A percentile compares a stretch with the other conserved stretches of the same genome.
phyloP scores from a whole-genome alignment of 2,329 filamentous ascomycete genomes.

The Aspergillus jensenii region DNA sequence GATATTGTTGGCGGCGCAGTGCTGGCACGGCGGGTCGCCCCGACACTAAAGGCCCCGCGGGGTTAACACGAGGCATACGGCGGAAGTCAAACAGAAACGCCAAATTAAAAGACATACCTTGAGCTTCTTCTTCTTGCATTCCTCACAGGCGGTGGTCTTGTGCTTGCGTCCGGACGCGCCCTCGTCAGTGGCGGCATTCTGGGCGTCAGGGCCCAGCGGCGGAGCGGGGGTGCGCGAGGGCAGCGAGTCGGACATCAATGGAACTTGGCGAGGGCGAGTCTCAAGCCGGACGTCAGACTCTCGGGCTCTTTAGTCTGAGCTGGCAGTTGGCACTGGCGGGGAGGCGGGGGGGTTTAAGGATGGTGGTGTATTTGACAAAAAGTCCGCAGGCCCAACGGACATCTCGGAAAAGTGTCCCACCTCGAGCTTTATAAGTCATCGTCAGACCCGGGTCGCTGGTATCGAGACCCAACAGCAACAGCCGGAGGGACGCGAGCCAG shows the following conservation, averaged over 20 bases:
- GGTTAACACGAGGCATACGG: neutral
- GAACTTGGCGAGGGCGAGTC: neutral
- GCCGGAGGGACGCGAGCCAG: neutral
- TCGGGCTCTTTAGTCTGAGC: neutral
- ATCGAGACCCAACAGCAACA: neutral
- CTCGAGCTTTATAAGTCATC: neutral
- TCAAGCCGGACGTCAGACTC: neutral
- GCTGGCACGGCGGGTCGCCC: conserved; percentile 28
- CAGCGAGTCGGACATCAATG: conserved; percentile 21
- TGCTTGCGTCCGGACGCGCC: conserved; percentile 18
- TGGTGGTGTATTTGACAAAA: neutral
- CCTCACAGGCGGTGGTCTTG: conserved; percentile 25
- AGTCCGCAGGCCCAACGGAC: neutral
- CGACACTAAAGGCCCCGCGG: conserved; percentile 21
- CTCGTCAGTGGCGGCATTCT: conserved; percentile 12
- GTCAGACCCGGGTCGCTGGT: too few relatives aligned
- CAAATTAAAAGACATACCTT: conserved; percentile 13
- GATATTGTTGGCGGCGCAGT: conserved; percentile 26
- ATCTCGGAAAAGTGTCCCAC: conserved; percentile 3
- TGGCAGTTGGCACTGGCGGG: neutral
- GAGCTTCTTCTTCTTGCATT: conserved; percentile 25
- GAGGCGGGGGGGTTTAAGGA: too few relatives aligned
- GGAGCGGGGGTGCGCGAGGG: conserved; percentile 11
- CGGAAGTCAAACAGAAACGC: too few relatives aligned
- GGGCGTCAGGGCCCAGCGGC: conserved; percentile 9